A percentile compares a stretch with the other conserved stretches of the same genome.
phyloP scores from a whole-genome alignment of 2,329 filamentous ascomycete genomes.

The Aspergillus thermomutatus region DNA sequence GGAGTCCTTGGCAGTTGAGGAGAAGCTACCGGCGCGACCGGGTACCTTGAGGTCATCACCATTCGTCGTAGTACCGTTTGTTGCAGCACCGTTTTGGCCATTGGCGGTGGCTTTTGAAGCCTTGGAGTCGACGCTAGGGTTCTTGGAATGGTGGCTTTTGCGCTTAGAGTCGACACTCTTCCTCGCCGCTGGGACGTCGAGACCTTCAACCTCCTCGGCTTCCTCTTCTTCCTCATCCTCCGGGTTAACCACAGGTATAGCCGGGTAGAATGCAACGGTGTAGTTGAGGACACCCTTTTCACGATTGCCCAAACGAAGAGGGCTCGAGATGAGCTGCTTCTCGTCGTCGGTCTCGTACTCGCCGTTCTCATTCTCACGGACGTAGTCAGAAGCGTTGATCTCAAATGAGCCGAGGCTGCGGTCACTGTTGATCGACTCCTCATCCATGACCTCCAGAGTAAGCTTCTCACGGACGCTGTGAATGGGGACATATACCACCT shows the following conservation, averaged over 20 bases:
- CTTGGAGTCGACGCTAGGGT: conserved; percentile 29
- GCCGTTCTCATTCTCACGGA: conserved; percentile 72
- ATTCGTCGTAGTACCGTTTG: conserved; percentile 39
- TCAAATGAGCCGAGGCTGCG: conserved; percentile 81
- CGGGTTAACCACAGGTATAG: conserved; percentile 80
- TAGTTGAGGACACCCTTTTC: conserved; percentile 79
- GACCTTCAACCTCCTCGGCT: conserved; percentile 34
- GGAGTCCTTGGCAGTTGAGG: conserved; percentile 40
- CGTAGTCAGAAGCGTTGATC: conserved; percentile 71
- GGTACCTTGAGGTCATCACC: conserved; percentile 9
- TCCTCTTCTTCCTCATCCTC: conserved; percentile 61
- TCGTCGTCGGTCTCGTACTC: conserved; percentile 76
- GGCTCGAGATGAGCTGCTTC: conserved; percentile 64
- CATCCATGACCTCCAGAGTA: conserved; percentile 91
- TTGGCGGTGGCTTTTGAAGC: conserved; percentile 14
- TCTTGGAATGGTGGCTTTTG: conserved; percentile 26
- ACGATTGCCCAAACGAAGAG: conserved; percentile 70
- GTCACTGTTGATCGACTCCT: conserved; percentile 88
- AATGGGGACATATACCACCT: conserved; percentile 89
- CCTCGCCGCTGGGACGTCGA: conserved; percentile 12
- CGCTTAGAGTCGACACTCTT: conserved; percentile 31
- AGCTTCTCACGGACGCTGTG: conserved; percentile 81
- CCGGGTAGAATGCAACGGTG: conserved; percentile 85
- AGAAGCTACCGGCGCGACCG: not conserved
- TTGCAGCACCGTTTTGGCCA: conserved; percentile 16